Conservation (phyloP, 2,329 filamentous ascomycete species). For the Tympanopsis confertula region DNA sequence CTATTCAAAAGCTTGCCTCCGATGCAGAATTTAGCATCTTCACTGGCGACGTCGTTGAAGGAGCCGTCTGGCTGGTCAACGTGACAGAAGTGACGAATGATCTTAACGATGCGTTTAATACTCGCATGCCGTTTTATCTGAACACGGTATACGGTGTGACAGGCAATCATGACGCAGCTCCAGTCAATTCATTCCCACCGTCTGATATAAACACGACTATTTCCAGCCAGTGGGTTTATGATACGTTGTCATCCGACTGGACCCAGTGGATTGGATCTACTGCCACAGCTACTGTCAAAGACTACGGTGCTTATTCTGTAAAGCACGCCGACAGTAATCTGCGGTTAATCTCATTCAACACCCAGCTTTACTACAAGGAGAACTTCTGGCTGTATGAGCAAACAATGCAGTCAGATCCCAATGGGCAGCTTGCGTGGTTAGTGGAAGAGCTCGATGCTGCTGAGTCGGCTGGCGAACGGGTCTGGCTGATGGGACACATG, state of each 20-base stretch:
- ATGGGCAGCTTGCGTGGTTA: constrained; percentile 39
- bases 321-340: constrained; percentile 31
- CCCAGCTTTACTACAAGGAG: constrained; percentile 44
- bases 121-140: constrained; percentile 26
- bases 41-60: constrained; percentile 46
- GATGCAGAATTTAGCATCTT: constrained; percentile 42
- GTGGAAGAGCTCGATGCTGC: constrained; percentile 38
- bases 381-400: constrained; percentile 44
- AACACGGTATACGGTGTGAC: constrained; percentile 36
- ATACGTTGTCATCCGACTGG: constrained; percentile 33
- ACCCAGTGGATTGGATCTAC: constrained; percentile 26
- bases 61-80: constrained; percentile 34
- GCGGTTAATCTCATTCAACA: constrained; percentile 46
- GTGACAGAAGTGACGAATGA: constrained; percentile 12
- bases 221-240: constrained; percentile 38
- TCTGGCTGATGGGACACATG: constrained; percentile 47
- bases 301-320: constrained; percentile 35
- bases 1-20: constrained; percentile 5
- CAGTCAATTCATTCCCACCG: constrained; percentile 37
- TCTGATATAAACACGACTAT: constrained; percentile 19
- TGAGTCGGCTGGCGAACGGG: constrained; percentile 36
- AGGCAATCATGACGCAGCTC: constrained; percentile 45
- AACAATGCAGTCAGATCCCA: constrained; percentile 35
- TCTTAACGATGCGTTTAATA: constrained; percentile 30
- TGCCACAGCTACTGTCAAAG: constrained; percentile 11